These are phyloP conservation scores for Claviceps maximensis DNA, from an alignment of 2,329 filamentous ascomycete species.

Conservation along the genomic window DNA sequence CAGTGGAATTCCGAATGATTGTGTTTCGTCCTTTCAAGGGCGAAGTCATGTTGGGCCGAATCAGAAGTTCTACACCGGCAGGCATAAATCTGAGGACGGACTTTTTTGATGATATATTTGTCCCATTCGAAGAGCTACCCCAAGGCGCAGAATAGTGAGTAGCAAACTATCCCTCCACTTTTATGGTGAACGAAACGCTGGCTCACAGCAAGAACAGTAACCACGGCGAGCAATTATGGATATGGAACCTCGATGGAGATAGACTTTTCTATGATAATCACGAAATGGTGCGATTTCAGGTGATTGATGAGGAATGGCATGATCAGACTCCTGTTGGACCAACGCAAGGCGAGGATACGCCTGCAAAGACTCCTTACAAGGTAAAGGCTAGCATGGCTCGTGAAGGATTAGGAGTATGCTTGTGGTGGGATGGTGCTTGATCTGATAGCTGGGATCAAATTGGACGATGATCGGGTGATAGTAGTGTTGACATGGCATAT, in stretches of 20 bases:
- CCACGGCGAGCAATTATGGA: constrained; percentile 65
- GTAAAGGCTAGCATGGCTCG: constrained; percentile 53
- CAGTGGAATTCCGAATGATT: constrained; percentile 84
- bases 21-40: constrained; percentile 95
- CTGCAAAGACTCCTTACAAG: constrained; percentile 56
- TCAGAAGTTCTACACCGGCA: constrained; percentile 57
- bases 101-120: constrained; percentile 88
- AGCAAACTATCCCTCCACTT: background rate
- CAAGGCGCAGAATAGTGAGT: constrained; percentile 63
- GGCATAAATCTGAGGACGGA: constrained; percentile 73
- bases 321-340: constrained; percentile 69
- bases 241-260: constrained; percentile 65
- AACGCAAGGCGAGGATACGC: constrained; percentile 44
- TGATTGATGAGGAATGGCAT: constrained; percentile 81
- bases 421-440: constrained; percentile 45
- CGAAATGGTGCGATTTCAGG: constrained; percentile 75
- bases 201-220: constrained; percentile 35
- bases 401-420: constrained; percentile 46
- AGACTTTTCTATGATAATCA: constrained; percentile 80
- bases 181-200: background rate
- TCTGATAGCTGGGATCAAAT: constrained; percentile 1
- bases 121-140: constrained; percentile 61
- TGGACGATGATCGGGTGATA: constrained; percentile 3
- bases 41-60: constrained; percentile 77
- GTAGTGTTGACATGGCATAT: background rate